Evolutionary conservation across 2,329 filamentous ascomycete genomes (phyloP), one percentile per base, ranked within the genome.

Genomic region (Lecanoromycetidae sp.): DNA sequence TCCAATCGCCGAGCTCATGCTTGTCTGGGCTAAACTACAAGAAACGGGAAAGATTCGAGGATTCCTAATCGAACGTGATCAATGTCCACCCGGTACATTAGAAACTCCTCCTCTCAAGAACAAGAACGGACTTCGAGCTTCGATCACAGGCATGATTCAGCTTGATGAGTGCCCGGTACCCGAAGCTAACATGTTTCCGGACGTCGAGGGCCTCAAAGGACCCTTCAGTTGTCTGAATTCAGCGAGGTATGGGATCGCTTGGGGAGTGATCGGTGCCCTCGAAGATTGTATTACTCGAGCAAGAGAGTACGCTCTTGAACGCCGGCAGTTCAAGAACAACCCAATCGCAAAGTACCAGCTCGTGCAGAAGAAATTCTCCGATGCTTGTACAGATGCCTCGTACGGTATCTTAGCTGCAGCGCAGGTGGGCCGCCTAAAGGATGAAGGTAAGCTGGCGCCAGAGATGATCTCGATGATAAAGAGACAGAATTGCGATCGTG

Each of bases 401-500:
- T 96, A 84, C 61, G 91, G 91, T 35, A 84, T 86, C n/a, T 69
- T 94, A 46, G 91, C 91, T 5, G 82, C 86, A 6, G 79, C 86
- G 49, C 91, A 98, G 66, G 90, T 96, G 29, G 88, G 87, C 44
- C 74, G 90, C 52, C 76, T 96, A 49, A 96, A 95, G 75, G 90
- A 96, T 58, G 80, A 86, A 61, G 88, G 88, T 54, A 85, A 87
- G 65, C 79, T 77, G 20, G 80, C 83, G 2, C 88, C 91, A 5
- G 91, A 98, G 70, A 96, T 96, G 90, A 94, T 98, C 59, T 80
- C 76, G 7, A 82, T 98, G 85, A 80, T 96, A 62, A 98, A 98
- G 76, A 75, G 91, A 56, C 88, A 96, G 69, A 98, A 98, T 66
- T 98, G 91, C 65, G 91, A 98, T 66, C 73, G 82, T 44, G 91